phyloP scores from a whole-genome alignment of 75 land plant species.

The Pinus taeda region DNA sequence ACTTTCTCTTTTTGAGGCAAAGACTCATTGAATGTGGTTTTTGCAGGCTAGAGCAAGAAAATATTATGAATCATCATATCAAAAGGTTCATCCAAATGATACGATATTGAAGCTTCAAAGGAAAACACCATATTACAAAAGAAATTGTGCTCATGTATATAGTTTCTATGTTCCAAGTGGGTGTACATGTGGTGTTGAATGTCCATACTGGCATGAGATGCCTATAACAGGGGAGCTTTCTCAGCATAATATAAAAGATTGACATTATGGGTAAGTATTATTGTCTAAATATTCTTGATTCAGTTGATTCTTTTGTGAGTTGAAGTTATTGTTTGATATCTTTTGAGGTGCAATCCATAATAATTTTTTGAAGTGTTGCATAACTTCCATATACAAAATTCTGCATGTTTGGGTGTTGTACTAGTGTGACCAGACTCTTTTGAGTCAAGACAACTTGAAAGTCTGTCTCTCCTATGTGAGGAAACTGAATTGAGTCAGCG shows the following conservation, averaged over 20 bases:
- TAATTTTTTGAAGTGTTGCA: no score
- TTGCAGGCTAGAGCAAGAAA: constrained; percentile 91
- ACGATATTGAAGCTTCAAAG: constrained; percentile 96
- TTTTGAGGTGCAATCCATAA: no score
- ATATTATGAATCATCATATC: constrained; percentile 95
- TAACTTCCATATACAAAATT: no score
- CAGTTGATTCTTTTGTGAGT: no score
- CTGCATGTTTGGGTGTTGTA: no score
- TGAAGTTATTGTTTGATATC: no score
- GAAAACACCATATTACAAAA: constrained; percentile 91
- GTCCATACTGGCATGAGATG: constrained; percentile 60
- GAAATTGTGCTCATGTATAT: constrained; percentile 95
- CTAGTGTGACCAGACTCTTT: no score
- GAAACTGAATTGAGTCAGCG: no score
- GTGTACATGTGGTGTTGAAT: constrained; percentile 95
- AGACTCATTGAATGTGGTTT: not conserved
- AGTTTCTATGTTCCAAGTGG: constrained; percentile 96
- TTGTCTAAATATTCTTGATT: no score
- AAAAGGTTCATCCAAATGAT: constrained; percentile 91
- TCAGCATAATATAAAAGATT: constrained; percentile 26
- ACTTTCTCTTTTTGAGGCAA: no score
- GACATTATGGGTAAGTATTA: constrained; percentile 80
- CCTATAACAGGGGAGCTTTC: constrained; percentile 82
- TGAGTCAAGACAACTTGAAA: no score
- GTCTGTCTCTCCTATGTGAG: no score